Conservation (phyloP, 169 alveolate genomes). For the Plasmodium coatneyi region DNA sequence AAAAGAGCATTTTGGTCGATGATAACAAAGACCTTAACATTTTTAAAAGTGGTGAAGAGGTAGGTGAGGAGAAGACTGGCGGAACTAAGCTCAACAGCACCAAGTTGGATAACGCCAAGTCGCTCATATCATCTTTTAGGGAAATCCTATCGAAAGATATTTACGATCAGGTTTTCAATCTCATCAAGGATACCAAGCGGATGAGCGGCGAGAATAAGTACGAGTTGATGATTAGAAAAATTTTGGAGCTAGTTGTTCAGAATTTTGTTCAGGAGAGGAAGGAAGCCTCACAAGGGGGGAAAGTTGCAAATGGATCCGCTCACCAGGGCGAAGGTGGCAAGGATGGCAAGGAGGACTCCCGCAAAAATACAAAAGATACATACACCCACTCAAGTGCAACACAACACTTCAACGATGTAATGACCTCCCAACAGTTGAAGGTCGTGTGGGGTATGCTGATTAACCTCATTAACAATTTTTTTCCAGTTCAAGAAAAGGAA, state of each 20-base stretch:
- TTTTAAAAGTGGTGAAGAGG: background rate
- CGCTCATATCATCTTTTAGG: conserved; percentile 27
- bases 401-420: conserved; percentile 39
- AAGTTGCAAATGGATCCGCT: background rate
- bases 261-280: conserved; percentile 21
- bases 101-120: conserved; percentile 43
- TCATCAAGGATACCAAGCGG: conserved; percentile 44
- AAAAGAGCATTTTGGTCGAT: conserved; percentile 38
- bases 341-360: background rate
- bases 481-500: conserved; percentile 57
- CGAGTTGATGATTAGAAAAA: conserved; percentile 13
- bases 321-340: background rate
- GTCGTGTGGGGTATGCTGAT: conserved; percentile 36
- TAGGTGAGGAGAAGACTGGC: background rate
- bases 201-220: conserved; percentile 40
- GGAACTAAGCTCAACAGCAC: background rate
- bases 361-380: background rate
- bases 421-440: conserved; percentile 15
- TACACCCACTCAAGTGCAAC: background rate
- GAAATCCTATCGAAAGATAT: conserved; percentile 43
- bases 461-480: conserved; percentile 58
- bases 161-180: conserved; percentile 25
- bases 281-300: background rate
- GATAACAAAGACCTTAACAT: background rate
- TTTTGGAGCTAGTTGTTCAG: conserved; percentile 27